Conservation (phyloP, 164 flowering plant species). For the Vitis vinifera region DNA sequence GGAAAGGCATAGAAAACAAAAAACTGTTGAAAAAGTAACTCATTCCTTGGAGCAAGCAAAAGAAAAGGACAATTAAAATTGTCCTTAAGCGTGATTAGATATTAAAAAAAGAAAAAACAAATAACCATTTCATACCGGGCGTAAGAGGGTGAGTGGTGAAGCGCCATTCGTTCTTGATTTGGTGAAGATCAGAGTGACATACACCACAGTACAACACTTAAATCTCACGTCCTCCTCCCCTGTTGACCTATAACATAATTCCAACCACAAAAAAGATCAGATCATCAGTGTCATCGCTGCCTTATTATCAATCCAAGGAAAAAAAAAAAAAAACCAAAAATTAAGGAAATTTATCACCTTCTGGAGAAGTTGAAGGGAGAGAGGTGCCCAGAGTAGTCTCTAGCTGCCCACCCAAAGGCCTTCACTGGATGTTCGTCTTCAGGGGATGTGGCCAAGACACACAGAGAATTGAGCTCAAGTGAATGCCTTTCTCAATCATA, state of each 20-base stretch:
- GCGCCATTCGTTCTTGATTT: constrained; percentile 31
- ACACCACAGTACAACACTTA: constrained; percentile 32
- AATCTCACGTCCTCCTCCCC: constrained; percentile 33
- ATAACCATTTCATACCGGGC: constrained; percentile 19
- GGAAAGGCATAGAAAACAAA: too few relatives aligned
- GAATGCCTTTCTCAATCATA: too few relatives aligned
- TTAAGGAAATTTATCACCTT: constrained; percentile 25
- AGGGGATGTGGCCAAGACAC: constrained; percentile 14
- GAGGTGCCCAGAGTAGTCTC: constrained; percentile 33
- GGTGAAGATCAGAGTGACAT: constrained; percentile 33
- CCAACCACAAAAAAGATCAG: too few relatives aligned
- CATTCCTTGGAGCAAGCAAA: too few relatives aligned
- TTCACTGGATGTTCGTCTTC: constrained; percentile 25
- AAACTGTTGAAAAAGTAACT: too few relatives aligned
- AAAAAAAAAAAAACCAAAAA: too few relatives aligned
- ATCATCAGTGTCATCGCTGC: too few relatives aligned
- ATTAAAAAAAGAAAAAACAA: too few relatives aligned
- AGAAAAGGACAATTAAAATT: too few relatives aligned
- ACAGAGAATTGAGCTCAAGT: neutral
- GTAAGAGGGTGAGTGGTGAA: constrained; percentile 18
- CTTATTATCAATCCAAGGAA: too few relatives aligned
- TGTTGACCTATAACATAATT: constrained; percentile 19
- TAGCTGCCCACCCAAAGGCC: constrained; percentile 58
- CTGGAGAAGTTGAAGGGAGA: constrained; percentile 51
- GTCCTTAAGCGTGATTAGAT: too few relatives aligned